Evolutionary conservation across 441 rosid genomes (phyloP).

Genomic region (Corymbia citriodora): DNA sequence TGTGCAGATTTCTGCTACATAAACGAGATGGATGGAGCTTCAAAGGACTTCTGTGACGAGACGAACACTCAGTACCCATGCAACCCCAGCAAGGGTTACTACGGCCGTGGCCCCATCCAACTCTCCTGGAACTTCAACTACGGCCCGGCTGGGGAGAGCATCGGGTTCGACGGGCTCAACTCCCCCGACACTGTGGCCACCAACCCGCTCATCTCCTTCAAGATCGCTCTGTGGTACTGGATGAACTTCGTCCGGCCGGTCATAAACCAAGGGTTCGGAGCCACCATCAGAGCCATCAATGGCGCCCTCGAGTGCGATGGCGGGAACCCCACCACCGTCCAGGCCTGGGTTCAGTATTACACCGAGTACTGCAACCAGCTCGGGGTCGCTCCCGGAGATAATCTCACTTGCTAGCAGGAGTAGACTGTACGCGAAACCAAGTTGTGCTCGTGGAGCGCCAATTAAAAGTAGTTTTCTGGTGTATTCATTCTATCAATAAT

Average conservation of each 20-base stretch:
- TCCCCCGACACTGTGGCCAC: neutral
- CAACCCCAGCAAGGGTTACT: neutral
- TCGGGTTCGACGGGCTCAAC: neutral
- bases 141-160: neutral
- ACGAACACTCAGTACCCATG: neutral
- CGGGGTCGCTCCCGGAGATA: constrained; percentile 3
- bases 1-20: constrained; percentile 15
- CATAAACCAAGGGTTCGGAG: neutral
- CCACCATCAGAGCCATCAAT: constrained; percentile 14
- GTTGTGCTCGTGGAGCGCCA: neutral
- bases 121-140: neutral
- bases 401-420: constrained; percentile 4
- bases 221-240: neutral
- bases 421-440: neutral
- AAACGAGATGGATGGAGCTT: constrained; percentile 1
- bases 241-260: neutral
- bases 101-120: neutral
- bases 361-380: constrained; percentile 7
- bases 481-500: neutral
- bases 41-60: neutral
- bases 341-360: constrained; percentile 5
- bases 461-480: neutral
- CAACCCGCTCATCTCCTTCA: neutral
- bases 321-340: neutral
- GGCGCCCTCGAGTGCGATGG: constrained; percentile 8